Conservation (phyloP, 768 basidiomycete genomes). For the Mycena rosella region DNA sequence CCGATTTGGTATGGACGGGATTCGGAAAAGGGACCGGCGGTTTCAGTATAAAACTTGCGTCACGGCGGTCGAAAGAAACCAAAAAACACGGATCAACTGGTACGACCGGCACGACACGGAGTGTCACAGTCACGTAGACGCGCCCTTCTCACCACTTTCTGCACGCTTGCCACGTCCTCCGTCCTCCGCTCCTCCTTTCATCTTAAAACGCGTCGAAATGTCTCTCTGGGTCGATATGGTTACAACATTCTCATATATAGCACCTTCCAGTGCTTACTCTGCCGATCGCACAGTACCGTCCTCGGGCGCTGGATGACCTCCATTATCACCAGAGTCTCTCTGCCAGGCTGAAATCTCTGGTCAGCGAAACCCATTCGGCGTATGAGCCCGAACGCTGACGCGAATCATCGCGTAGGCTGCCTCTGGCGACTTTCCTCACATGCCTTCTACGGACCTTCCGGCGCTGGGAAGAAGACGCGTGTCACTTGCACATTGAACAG, state of each 20-base stretch:
- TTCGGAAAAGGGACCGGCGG: too few species aligned
- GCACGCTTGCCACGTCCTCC: neutral
- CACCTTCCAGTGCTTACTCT: conserved; percentile 14
- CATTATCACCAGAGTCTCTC: conserved; percentile 91
- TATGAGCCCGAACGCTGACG: neutral
- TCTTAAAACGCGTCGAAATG: conserved; percentile 51
- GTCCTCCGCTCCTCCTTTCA: neutral
- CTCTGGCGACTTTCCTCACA: conserved; percentile 96
- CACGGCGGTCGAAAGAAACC: too few species aligned
- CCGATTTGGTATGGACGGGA: too few species aligned
- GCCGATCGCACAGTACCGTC: conserved; percentile 75
- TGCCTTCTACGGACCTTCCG: conserved; percentile 96
- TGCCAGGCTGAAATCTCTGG: conserved; percentile 82
- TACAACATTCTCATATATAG: conserved; percentile 23
- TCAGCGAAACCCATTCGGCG: conserved; percentile 44
- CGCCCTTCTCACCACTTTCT: neutral
- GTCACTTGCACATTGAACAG: conserved; percentile 89
- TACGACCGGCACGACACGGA: too few species aligned
- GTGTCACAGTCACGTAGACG: neutral
- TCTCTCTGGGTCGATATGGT: conserved; percentile 81
- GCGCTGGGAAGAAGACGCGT: conserved; percentile 98
- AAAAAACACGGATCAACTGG: too few species aligned
- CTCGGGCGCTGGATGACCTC: conserved; percentile 84
- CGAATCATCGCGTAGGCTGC: conserved; percentile 66
- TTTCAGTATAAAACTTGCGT: too few species aligned